phyloP scores from a whole-genome alignment of 1,284 basidiomycete genomes.

The Dichomitus squalens region DNA sequence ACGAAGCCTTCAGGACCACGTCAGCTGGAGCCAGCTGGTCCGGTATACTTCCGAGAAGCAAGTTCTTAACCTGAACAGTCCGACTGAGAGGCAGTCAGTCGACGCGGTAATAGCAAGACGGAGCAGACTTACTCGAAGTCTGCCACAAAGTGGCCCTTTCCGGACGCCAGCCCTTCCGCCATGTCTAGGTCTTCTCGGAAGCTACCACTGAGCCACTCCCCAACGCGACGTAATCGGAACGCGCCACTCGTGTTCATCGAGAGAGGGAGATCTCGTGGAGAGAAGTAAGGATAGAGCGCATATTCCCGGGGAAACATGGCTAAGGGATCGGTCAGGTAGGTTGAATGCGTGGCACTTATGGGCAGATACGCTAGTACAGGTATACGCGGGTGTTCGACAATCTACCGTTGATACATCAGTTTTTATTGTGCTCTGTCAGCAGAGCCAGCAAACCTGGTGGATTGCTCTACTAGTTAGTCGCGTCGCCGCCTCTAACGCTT shows the following conservation, averaged over 20 bases:
- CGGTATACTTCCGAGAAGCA: slow-evolving; percentile 16
- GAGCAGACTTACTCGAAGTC: slow-evolving; percentile 37
- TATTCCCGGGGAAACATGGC: slow-evolving; percentile 42
- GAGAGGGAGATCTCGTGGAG: slow-evolving; percentile 51
- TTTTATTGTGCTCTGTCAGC: not conserved
- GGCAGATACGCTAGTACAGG: slow-evolving; percentile 43
- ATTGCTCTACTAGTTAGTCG: slow-evolving; percentile 53
- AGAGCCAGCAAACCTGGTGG: slow-evolving; percentile 46
- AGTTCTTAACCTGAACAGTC: slow-evolving; percentile 18
- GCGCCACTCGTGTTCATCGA: slow-evolving; percentile 44
- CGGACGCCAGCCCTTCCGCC: slow-evolving; percentile 41
- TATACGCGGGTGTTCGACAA: slow-evolving; percentile 22
- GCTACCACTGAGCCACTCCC: slow-evolving; percentile 52
- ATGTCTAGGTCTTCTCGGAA: slow-evolving; percentile 36
- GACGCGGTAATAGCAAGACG: not conserved
- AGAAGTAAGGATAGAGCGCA: slow-evolving; percentile 65
- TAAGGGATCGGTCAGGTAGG: slow-evolving; percentile 6
- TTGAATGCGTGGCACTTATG: slow-evolving; percentile 27
- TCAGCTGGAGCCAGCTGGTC: not conserved
- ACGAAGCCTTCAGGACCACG: slow-evolving; percentile 50
- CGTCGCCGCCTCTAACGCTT: slow-evolving; percentile 48
- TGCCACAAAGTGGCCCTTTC: slow-evolving; percentile 36
- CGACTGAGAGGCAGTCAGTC: slow-evolving; percentile 10
- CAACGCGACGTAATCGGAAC: slow-evolving; percentile 63
- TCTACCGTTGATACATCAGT: slow-evolving; percentile 19